Percentiles rank a stretch among this genome's conserved stretches.
These are phyloP conservation scores for Lepraria neglecta DNA, from an alignment of 495 filamentous ascomycete genomes.

Conservation along the genomic window DNA sequence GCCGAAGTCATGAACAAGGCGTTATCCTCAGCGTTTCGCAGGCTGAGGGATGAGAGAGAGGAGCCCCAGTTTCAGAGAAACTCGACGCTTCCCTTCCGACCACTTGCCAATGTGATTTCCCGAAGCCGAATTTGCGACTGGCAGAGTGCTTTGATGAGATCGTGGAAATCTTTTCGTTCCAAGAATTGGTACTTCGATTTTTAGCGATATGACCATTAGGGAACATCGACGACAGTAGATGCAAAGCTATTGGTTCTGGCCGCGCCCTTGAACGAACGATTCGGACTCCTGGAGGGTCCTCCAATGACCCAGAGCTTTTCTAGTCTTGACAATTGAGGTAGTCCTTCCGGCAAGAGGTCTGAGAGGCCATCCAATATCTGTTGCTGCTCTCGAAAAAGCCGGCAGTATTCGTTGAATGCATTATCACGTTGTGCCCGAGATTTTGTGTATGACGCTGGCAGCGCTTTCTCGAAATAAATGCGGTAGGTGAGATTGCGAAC, in stretches of 20 bases:
- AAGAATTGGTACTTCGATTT: neutral
- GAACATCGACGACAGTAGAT: neutral
- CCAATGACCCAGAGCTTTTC: neutral
- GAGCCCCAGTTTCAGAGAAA: neutral
- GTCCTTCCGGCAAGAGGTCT: too few species aligned
- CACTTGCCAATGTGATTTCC: neutral
- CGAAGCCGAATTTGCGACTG: neutral
- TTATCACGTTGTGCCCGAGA: too few species aligned
- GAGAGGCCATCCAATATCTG: too few species aligned
- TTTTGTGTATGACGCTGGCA: too few species aligned
- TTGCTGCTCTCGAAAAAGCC: too few species aligned
- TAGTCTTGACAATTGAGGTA: neutral
- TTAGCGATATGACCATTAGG: neutral
- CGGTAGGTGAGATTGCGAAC: too few species aligned
- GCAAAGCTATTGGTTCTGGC: neutral
- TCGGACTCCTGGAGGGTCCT: neutral
- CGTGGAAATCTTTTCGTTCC: neutral
- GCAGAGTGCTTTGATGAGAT: neutral
- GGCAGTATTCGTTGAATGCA: too few species aligned
- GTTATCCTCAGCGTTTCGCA: neutral
- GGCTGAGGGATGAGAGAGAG: neutral
- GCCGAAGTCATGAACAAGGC: neutral
- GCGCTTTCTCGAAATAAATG: too few species aligned
- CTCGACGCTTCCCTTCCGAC: neutral
- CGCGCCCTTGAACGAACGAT: neutral